phyloP scores from a whole-genome alignment of 140 eudicot species.

The Senecio squalidus region DNA sequence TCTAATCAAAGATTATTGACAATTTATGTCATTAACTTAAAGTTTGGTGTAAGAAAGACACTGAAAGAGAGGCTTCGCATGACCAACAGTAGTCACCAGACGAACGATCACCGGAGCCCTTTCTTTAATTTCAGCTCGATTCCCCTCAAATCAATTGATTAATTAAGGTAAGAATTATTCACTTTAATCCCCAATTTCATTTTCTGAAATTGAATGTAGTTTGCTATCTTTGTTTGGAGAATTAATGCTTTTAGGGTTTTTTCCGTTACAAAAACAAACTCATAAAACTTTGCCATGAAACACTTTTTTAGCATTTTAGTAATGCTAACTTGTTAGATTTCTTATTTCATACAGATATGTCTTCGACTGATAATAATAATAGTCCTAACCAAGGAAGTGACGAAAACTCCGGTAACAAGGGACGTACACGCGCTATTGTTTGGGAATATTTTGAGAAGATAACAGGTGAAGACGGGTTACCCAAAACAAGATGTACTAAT shows the following conservation, averaged over 20 bases:
- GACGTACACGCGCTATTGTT: conserved; percentile 17
- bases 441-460: conserved; percentile 25
- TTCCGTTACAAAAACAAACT: too few species aligned
- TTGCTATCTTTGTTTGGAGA: not conserved
- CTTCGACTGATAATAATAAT: not conserved
- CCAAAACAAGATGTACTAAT: conserved; percentile 25
- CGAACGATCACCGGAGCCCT: conserved; percentile 11
- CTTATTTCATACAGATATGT: conserved; percentile 18
- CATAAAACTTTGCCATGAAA: conserved; percentile 8
- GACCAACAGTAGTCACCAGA: too few species aligned
- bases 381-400: conserved; percentile 6
- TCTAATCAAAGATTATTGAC: too few species aligned
- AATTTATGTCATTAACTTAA: too few species aligned
- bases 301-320: not conserved
- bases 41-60: too few species aligned
- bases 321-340: not conserved
- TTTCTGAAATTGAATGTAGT: too few species aligned
- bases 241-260: not conserved
- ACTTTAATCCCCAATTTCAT: conserved; percentile 1
- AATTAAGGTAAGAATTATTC: not conserved
- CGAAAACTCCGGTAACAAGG: not conserved
- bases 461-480: conserved; percentile 26
- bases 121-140: not conserved
- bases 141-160: conserved; percentile 1
- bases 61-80: too few species aligned